phyloP scores from a whole-genome alignment of 352 stramenopile species.

The Pythium grandisporangium region DNA sequence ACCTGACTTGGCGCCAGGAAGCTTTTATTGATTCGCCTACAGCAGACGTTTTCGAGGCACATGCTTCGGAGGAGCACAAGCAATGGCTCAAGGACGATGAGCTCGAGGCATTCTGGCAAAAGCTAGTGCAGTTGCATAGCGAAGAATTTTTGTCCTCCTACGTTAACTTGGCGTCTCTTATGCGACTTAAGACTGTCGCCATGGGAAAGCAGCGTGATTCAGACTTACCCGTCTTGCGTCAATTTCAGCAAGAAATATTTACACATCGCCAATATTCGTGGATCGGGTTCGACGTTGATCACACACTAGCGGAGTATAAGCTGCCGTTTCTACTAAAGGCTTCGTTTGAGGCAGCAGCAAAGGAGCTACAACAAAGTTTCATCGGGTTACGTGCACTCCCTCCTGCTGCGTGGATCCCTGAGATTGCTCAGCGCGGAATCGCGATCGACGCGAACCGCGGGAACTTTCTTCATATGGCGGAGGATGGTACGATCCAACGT shows the following conservation, averaged over 20 bases:
- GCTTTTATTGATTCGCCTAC: constrained; percentile 17
- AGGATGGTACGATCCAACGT: constrained; percentile 25
- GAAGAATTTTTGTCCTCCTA: constrained; percentile 25
- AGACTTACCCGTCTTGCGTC: constrained; percentile 12
- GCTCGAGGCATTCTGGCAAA: constrained; percentile 31
- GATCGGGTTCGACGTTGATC: constrained; percentile 51
- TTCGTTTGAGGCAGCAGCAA: constrained; percentile 29
- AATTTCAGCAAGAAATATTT: constrained; percentile 26
- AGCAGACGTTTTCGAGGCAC: constrained; percentile 11
- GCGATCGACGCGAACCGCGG: constrained; percentile 28
- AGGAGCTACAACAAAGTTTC: constrained; percentile 35
- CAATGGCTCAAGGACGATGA: constrained; percentile 30
- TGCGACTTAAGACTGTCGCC: constrained; percentile 27
- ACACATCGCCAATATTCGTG: constrained; percentile 29
- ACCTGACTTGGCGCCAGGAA: constrained; percentile 23
- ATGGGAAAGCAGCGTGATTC: constrained; percentile 18
- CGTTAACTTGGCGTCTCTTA: constrained; percentile 15
- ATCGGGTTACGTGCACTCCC: constrained; percentile 18
- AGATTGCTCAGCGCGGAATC: constrained; percentile 33
- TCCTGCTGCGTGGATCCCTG: constrained; percentile 19
- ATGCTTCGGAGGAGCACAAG: constrained; percentile 16
- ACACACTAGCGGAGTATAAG: constrained; percentile 41
- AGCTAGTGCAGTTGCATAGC: constrained; percentile 24
- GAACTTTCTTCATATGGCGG: constrained; percentile 38
- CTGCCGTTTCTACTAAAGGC: constrained; percentile 27